Evolutionary conservation across 1,139 yeast species (phyloP).

Genomic region (Pichiaceae sp.): DNA sequence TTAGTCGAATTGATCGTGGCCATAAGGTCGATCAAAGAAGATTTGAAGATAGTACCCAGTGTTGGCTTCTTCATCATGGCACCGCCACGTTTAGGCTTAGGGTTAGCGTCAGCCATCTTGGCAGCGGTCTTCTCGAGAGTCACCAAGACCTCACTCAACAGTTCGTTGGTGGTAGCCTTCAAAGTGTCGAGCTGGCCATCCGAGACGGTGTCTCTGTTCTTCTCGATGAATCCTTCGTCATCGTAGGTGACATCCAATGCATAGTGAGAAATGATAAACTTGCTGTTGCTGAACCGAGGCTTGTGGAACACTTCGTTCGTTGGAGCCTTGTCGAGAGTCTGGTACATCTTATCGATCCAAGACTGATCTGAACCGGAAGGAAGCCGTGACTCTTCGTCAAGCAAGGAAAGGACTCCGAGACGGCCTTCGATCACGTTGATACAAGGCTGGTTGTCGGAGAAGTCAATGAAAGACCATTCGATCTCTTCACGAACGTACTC

Average conservation of each 20-base stretch:
- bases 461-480: conserved; percentile 95
- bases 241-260: conserved; percentile 93
- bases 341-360: conserved; percentile 87
- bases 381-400: conserved; percentile 92
- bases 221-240: conserved; percentile 90
- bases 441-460: conserved; percentile 96
- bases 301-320: conserved; percentile 76
- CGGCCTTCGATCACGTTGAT: conserved; percentile 86
- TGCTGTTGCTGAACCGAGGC: conserved; percentile 90
- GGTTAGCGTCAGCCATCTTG: conserved; percentile 39
- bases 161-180: conserved; percentile 55
- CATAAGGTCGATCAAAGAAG: conserved; percentile 89
- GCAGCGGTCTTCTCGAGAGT: conserved; percentile 58
- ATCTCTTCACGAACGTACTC: conserved; percentile 88
- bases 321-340: conserved; percentile 73
- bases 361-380: conserved; percentile 93
- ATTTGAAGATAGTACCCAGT: conserved; percentile 88
- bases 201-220: conserved; percentile 94
- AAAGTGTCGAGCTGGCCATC: conserved; percentile 89
- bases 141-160: conserved; percentile 55
- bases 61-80: conserved; percentile 76
- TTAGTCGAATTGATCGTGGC: conserved; percentile 86
- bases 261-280: conserved; percentile 86
- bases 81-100: conserved; percentile 26
- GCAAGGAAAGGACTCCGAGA: conserved; percentile 76